Conservation (phyloP, 257 asterid species). For the Handroanthus guayacan region DNA sequence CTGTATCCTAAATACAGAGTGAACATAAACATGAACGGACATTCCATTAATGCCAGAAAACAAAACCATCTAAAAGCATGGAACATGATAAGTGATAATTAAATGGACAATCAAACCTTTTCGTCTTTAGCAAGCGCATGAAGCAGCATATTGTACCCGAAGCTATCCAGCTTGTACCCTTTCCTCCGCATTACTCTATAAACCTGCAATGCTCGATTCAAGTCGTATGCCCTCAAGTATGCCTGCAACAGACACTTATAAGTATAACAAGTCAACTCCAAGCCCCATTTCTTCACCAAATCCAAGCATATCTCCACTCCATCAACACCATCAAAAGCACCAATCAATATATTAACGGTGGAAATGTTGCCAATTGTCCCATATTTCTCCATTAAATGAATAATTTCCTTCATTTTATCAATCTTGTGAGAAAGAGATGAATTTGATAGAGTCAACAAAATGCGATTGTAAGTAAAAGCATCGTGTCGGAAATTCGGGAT, state of each 20-base stretch:
- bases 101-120: constrained; percentile 56
- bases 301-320: constrained; percentile 75
- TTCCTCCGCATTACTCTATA: constrained; percentile 64
- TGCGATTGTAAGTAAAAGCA: constrained; percentile 82
- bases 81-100: background rate
- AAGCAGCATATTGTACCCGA: constrained; percentile 85
- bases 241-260: constrained; percentile 92
- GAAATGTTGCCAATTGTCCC: constrained; percentile 74
- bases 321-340: constrained; percentile 57
- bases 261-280: constrained; percentile 75
- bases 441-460: constrained; percentile 66
- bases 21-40: background rate
- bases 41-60: background rate
- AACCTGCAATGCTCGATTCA: constrained; percentile 57
- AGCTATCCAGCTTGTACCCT: constrained; percentile 74
- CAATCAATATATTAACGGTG: constrained; percentile 80
- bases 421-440: constrained; percentile 56
- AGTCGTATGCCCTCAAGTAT: constrained; percentile 65
- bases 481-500: constrained; percentile 77
- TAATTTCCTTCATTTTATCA: constrained; percentile 51
- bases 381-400: constrained; percentile 44
- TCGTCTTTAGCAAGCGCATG: constrained; percentile 82
- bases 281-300: constrained; percentile 78
- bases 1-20: constrained; percentile 1
- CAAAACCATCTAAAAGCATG: background rate